Evolutionary conservation across 768 basidiomycete genomes (phyloP).

Genomic region (Lactarius pseudohatsudake): DNA sequence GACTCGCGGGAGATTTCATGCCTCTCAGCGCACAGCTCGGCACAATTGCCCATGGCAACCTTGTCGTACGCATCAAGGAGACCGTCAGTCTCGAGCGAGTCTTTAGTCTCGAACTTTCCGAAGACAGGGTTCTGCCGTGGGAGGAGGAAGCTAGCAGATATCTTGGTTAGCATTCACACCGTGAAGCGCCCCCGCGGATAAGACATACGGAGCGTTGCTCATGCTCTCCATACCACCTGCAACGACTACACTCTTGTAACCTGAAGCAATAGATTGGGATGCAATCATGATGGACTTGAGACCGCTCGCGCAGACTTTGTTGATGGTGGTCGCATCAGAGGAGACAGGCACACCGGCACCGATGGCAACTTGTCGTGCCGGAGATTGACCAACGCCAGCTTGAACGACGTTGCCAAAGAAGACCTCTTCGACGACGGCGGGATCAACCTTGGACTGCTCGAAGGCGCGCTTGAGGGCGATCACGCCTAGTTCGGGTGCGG

Average conservation of each 20-base stretch:
- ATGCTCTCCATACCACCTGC: constrained; percentile 99
- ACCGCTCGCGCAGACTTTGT: constrained; percentile 99
- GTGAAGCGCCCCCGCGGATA: neutral
- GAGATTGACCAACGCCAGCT: constrained; percentile 95
- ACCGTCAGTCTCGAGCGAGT: constrained; percentile 89
- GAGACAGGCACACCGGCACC: constrained; percentile 76
- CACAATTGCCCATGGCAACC: constrained; percentile 98
- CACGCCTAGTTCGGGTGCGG: constrained; percentile 88
- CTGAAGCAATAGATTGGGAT: constrained; percentile 84
- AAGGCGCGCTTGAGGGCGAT: constrained; percentile 91
- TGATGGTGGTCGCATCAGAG: constrained; percentile 97
- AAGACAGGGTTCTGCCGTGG: constrained; percentile 81
- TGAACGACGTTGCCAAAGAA: constrained; percentile 98
- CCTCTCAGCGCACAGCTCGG: constrained; percentile 81
- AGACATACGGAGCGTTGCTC: constrained; percentile 94
- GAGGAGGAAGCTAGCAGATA: constrained; percentile 64
- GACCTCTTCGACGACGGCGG: constrained; percentile 86
- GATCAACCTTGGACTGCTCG: constrained; percentile 73
- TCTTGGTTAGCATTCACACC: constrained; percentile 9
- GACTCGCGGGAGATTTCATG: constrained; percentile 80
- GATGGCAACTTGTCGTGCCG: constrained; percentile 97
- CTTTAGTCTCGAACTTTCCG: constrained; percentile 84
- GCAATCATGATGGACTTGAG: constrained; percentile 95
- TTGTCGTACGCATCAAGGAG: constrained; percentile 98
- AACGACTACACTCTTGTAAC: constrained; percentile 81